Percentiles rank a stretch among this genome's conserved stretches.
Conservation (phyloP, 2,329 filamentous ascomycete genomes). For the Scytalidium lignicola region DNA sequence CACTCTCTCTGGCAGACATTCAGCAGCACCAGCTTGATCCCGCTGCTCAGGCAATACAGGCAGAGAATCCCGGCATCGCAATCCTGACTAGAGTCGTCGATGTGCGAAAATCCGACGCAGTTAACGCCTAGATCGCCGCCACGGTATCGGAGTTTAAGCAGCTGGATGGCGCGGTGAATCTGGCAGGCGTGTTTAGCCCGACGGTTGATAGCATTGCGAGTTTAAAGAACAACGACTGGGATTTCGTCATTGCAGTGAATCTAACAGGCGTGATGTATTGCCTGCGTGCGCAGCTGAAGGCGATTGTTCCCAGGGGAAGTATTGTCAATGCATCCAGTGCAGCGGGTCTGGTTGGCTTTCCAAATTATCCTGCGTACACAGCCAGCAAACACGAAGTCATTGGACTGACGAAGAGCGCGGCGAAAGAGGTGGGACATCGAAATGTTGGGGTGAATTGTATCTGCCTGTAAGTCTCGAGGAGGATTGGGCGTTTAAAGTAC, state of each 20-base stretch:
- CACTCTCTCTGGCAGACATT: constrained; percentile 1
- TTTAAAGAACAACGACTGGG: constrained; percentile 37
- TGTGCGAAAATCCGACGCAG: constrained; percentile 18
- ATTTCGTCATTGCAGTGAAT: constrained; percentile 39
- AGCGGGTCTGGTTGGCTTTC: constrained; percentile 33
- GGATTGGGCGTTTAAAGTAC: too few relatives aligned
- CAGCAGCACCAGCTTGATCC: constrained; percentile 7
- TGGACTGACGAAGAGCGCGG: constrained; percentile 21
- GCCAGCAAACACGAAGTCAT: constrained; percentile 27
- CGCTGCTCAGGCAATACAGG: constrained; percentile 25
- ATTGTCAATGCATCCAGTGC: constrained; percentile 49
- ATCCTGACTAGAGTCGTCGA: constrained; percentile 23
- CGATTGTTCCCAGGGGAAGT: constrained; percentile 42
- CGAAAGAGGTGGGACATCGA: constrained; percentile 20
- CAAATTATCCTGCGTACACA: constrained; percentile 19
- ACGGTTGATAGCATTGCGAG: constrained; percentile 22
- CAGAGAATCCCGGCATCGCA: constrained; percentile 2
- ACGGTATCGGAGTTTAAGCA: constrained; percentile 28
- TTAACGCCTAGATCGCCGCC: constrained; percentile 28
- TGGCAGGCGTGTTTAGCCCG: constrained; percentile 16
- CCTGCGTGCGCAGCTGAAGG: constrained; percentile 40
- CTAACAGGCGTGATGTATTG: constrained; percentile 44
- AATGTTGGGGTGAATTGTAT: constrained; percentile 12
- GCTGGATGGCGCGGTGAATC: constrained; percentile 29
- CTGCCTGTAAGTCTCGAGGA: too few relatives aligned